Base-by-base conservation (phyloP, 306 rosid species). In the Medicago ruthenica region DNA sequence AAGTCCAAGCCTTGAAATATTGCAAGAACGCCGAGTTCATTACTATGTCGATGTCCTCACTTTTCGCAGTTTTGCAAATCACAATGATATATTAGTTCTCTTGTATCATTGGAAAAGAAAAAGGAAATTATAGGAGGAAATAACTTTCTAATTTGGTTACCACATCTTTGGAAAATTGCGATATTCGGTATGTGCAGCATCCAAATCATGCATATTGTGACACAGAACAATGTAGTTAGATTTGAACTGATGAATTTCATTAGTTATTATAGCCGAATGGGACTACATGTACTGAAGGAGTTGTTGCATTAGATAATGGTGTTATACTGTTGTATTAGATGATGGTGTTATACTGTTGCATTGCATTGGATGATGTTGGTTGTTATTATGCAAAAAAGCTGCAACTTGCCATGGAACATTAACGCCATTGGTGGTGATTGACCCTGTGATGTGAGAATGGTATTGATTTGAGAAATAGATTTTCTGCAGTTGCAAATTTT, bases 31-130 rank as follows among this genome's bases (percentile, higher is more conserved):
- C 73, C 42, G 21, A 44, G 75, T 60, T 73, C 71, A 24, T 76
- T 68, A 72, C 45, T 34, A 20, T 15, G 51, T 21, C 80, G 31
- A 18, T 39, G 51, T 12, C 83, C 20, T 45, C 66, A 34, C 62
- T 31, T 61, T 74, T 62, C 61, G 65, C 62, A 4, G 70, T 69
- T 79, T 69, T 70, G 77, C 83, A 54, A 53, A 51, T 74, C 70
- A 77, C 81, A 54, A 62, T 69, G 80, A 41, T 67, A 27, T 59
- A 27, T 39, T 59, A 27, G 64, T 68, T 50, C 40, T 78, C 76
- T 73, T 50, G 17, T 67, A 58, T 74, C 34, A 14, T 68, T 68
- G 83, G 36, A 48, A 48, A 39, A 67, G 11, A 40, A 61, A 70
- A 55, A 44, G 7, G 16, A 55, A 63, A 62, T 34, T 45, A 65